Conservation (phyloP, 306 rosid genomes). For the Prunus davidiana region DNA sequence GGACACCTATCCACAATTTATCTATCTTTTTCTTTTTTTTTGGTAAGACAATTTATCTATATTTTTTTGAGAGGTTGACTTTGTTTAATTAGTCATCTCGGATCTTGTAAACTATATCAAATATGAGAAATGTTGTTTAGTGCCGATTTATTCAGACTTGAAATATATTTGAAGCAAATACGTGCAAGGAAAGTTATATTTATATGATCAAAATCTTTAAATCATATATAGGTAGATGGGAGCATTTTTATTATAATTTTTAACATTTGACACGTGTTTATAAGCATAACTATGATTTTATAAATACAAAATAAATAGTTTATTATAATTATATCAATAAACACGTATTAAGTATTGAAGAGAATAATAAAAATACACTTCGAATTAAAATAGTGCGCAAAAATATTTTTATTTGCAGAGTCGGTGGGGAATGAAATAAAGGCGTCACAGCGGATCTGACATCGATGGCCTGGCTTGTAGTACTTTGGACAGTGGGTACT, state of each 20-base stretch:
- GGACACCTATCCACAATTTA: background rate
- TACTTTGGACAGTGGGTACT: background rate
- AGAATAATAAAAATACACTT: rapidly evolving
- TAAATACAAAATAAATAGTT: too few species aligned
- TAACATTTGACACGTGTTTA: rapidly evolving
- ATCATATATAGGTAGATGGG: too few species aligned
- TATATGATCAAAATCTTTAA: too few species aligned
- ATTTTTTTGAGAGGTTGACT: background rate
- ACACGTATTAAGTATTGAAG: rapidly evolving
- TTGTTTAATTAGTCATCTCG: background rate
- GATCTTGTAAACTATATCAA: background rate
- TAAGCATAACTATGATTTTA: rapidly evolving
- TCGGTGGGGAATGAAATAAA: background rate
- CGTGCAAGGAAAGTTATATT: too few species aligned
- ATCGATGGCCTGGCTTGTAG: background rate
- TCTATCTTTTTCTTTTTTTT: background rate
- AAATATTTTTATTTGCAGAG: too few species aligned
- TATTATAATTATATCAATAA: rapidly evolving
- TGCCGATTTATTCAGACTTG: too few species aligned
- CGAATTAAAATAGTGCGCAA: rapidly evolving
- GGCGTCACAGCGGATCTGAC: background rate
- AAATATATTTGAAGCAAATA: too few species aligned
- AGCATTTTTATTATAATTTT: too few species aligned
- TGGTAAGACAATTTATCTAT: background rate
- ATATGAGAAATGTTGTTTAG: too few species aligned